Evolutionary conservation across 2,329 filamentous ascomycete species (phyloP), one percentile per base, ranked within the genome.

Genomic region (Scorias spongiosa): DNA sequence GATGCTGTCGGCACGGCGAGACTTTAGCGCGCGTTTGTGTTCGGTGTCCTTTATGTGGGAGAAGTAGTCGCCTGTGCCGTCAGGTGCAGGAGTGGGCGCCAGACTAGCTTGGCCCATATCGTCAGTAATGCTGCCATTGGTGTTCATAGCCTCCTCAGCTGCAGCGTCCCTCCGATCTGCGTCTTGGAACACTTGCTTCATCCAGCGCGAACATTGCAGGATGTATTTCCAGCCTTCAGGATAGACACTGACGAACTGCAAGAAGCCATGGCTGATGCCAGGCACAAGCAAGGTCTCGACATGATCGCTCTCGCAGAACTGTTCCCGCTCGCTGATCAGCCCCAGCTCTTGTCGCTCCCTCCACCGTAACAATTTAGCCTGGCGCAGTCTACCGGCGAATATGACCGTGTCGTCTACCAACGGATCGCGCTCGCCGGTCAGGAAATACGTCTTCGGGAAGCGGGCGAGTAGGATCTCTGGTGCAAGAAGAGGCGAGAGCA

Each of bases 391-490:
- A 0, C 89, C 91, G 0, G 91, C 88, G 56, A 98, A 95, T 48
- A 98, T 88, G 40, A 95, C 86, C 0, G 91, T 98, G 60, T 98
- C 91, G 57, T 98, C 91, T 0, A 96, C 91, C 0, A 98, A 67
- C 0, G 91, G 91, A 58, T 98, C 91, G 28, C 89, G 81, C 65
- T 98, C 91, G 41, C 91, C 91, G 0, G 91, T 96, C 42, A 96
- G 68, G 55, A 98, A 87, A 61, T 89, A 94, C 0, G 84, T 91
- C 60, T 93, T 94, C 1, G 91, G 91, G 52, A 98, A 96, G n/a
- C 75, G 74, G 11, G 81, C 77, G 0, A 98, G 74, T 0, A 96
- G 69, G 0, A 76, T 70, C 51, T 95, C 89, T 0, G 91, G 91
- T 0, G 91, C 88, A 0, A 95, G 74, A 1, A 95, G 79, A 0